Evolutionary conservation across 345 rosid genomes (phyloP).

Genomic region (Acer campestre): DNA sequence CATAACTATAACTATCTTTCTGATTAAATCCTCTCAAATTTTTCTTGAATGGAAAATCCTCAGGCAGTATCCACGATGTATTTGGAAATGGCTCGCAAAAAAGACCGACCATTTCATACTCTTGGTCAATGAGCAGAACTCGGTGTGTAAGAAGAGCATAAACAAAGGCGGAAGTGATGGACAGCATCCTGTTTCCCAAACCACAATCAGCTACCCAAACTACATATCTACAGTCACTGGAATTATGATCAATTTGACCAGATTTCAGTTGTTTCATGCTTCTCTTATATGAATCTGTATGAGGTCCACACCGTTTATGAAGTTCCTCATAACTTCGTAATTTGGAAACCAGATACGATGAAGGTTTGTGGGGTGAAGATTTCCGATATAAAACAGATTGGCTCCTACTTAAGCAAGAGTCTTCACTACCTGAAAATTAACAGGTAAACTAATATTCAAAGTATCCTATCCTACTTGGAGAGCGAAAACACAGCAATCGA

Average conservation of each 20-base stretch:
- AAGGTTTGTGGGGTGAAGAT: slow-evolving; percentile 18
- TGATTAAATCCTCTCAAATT: slow-evolving; percentile 4
- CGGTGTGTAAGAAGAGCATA: slow-evolving; percentile 24
- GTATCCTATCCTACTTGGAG: not conserved
- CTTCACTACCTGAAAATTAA: slow-evolving; percentile 2
- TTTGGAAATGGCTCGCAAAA: slow-evolving; percentile 19
- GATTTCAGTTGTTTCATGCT: slow-evolving; percentile 11
- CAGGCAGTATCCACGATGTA: slow-evolving; percentile 19
- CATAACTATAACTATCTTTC: slow-evolving; percentile 6
- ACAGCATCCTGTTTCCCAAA: slow-evolving; percentile 23
- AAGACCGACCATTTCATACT: slow-evolving; percentile 10
- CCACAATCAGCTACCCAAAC: slow-evolving; percentile 21
- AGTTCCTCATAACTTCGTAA: slow-evolving; percentile 20
- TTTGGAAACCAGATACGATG: slow-evolving; percentile 15
- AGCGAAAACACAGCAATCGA: too few relatives aligned
- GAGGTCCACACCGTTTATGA: slow-evolving; percentile 20
- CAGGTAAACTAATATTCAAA: not conserved
- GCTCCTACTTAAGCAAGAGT: slow-evolving; percentile 21
- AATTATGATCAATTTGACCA: slow-evolving; percentile 16
- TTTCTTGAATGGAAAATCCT: slow-evolving; percentile 7
- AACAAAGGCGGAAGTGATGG: slow-evolving; percentile 20
- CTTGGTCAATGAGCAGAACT: slow-evolving; percentile 24
- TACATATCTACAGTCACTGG: slow-evolving; percentile 11
- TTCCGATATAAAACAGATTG: slow-evolving; percentile 11
- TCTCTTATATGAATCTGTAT: slow-evolving; percentile 10